These are phyloP conservation scores for Phaeophleospora eucalypticola DNA, from an alignment of 2,329 filamentous ascomycete genomes.

Conservation along the genomic window DNA sequence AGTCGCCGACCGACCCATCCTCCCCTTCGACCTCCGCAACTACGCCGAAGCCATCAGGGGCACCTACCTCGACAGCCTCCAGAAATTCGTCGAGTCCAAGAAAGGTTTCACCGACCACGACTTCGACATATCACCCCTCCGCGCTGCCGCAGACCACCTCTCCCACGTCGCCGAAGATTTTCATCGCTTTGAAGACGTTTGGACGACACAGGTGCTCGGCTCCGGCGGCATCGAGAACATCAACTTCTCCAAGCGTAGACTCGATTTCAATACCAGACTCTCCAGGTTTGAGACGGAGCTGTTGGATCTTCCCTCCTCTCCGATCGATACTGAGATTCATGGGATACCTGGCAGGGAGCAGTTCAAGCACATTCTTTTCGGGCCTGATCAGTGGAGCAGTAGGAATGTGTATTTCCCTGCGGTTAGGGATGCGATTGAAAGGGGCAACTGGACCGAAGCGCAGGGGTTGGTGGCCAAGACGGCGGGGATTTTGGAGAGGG, in stretches of 20 bases:
- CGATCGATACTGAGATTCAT: slow-evolving; percentile 14
- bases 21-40: slow-evolving; percentile 74
- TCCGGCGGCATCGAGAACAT: slow-evolving; percentile 70
- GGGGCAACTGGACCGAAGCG: slow-evolving; percentile 65
- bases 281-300: slow-evolving; percentile 76
- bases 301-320: slow-evolving; percentile 61
- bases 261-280: slow-evolving; percentile 75
- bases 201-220: slow-evolving; percentile 68
- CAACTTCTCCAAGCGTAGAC: slow-evolving; percentile 61
- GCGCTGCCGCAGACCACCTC: slow-evolving; percentile 60
- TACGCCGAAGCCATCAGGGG: slow-evolving; percentile 64
- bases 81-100: slow-evolving; percentile 50
- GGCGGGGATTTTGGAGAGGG: slow-evolving; percentile 61
- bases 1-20: slow-evolving; percentile 71
- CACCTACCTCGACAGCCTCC: slow-evolving; percentile 62
- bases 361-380: slow-evolving; percentile 90
- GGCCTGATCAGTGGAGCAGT: slow-evolving; percentile 72
- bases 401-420: slow-evolving; percentile 67
- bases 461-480: slow-evolving; percentile 67
- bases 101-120: slow-evolving; percentile 33
- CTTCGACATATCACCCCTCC: slow-evolving; percentile 57
- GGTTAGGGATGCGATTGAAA: slow-evolving; percentile 75
- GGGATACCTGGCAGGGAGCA: slow-evolving; percentile 76
- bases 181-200: slow-evolving; percentile 69
- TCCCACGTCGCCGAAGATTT: slow-evolving; percentile 61